Evolutionary conservation across 768 basidiomycete genomes (phyloP), one percentile per base, ranked within the genome.

Genomic region (Panellus pusillus): DNA sequence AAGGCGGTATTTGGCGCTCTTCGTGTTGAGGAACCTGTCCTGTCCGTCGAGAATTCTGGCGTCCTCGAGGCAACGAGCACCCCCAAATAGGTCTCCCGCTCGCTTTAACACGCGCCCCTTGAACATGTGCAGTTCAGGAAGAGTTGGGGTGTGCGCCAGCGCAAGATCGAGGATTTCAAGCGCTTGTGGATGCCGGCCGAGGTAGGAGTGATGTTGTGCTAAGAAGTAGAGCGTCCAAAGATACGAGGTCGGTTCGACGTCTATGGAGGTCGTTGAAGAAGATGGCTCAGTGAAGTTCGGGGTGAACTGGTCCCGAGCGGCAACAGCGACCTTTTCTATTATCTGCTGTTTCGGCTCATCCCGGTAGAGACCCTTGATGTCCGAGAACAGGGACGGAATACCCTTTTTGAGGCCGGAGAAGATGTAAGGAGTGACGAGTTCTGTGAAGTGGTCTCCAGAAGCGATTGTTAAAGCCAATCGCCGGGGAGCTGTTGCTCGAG

Each of bases 221-320:
- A 98, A 86, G 77, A 90, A 97, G 74, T 96, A 98, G 36, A 98
- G 81, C 9, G 89, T 86, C 97, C 97, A 99, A 11, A 98, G 80
- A 62, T 96, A 89, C 14, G 83, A 85, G 4, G 92, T 85, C 1
- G 96, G 94, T 40, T 87, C 84, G 24, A 74, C 58, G 18, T 59
- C 53, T 37, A 67, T 58, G 13, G 62, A 44, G 13, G 69, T 57
- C 9, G 24, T 24, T 24, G 66, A 54, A 9, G 66, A 54, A 0
- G 68, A 55, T 9, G 58, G 52, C 11, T 59, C 47, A 8, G 61
- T 44, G 24, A 64, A 58, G 28, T 61, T 62, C 4, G 66, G 60
- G 24, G 68, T 65, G 47, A 73, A 75, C 35, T 75, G 65, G 40
- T 72, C 64, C 11, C 69, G 65, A 39, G 74, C 69, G 5, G 75